Conservation (phyloP, 2,329 filamentous ascomycete species). For the Phaeosphaeriaceae sp. region DNA sequence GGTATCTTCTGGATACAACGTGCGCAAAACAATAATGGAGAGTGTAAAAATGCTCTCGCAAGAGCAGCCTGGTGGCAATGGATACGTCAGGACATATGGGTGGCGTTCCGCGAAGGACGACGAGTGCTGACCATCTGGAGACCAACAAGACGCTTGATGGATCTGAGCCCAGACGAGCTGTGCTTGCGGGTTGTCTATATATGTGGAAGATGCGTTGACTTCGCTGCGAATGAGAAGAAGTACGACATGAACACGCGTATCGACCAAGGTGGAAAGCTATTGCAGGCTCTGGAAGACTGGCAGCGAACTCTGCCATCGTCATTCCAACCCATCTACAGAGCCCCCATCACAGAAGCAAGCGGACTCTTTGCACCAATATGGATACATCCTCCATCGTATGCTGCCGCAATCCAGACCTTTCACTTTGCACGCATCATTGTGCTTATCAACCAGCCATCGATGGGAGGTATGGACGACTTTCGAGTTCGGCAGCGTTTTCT, state of each 20-base stretch:
- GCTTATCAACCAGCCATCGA: slow-evolving; percentile 60
- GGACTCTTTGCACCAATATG: slow-evolving; percentile 29
- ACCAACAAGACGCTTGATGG: slow-evolving; percentile 57
- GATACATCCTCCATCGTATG: slow-evolving; percentile 42
- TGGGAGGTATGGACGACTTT: slow-evolving; percentile 59
- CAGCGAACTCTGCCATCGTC: slow-evolving; percentile 52
- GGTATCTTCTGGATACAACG: slow-evolving; percentile 72
- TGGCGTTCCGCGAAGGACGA: slow-evolving; percentile 65
- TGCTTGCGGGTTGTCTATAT: slow-evolving; percentile 63
- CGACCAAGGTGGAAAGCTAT: slow-evolving; percentile 54
- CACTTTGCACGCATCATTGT: slow-evolving; percentile 62
- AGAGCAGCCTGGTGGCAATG: slow-evolving; percentile 71
- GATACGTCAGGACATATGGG: slow-evolving; percentile 72
- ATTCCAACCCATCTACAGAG: slow-evolving; percentile 52
- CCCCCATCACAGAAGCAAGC: slow-evolving; percentile 15
- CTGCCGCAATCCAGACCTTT: slow-evolving; percentile 60
- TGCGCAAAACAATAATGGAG: slow-evolving; percentile 67
- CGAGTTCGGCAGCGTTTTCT: slow-evolving; percentile 53
- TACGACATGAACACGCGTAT: slow-evolving; percentile 55
- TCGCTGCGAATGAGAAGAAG: slow-evolving; percentile 60
- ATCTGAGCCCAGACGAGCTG: slow-evolving; percentile 62
- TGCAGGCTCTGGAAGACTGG: slow-evolving; percentile 61
- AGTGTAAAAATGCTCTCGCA: slow-evolving; percentile 60
- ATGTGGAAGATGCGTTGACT: slow-evolving; percentile 64
- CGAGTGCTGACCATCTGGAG: slow-evolving; percentile 66